These are phyloP conservation scores for Lichtheimia ornata DNA, from an alignment of 371 early-diverging fungal genomes.

Conservation along the genomic window DNA sequence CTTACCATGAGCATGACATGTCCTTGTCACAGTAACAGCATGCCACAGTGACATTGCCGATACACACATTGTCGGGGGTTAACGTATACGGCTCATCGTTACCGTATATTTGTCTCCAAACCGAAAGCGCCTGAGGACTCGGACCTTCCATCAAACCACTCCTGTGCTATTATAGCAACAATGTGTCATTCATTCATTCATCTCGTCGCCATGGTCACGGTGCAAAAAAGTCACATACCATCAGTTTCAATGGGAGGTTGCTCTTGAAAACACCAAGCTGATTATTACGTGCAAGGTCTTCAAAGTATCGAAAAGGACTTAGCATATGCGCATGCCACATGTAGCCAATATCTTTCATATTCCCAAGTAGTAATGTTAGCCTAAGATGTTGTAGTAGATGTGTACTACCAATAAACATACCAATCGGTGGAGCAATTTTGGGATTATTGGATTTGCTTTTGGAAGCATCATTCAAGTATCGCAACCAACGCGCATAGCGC, in stretches of 20 bases:
- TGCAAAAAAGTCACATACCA: conserved; percentile 2
- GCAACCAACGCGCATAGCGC: conserved; percentile 9
- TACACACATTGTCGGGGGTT: background rate
- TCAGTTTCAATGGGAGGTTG: background rate
- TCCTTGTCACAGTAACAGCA: background rate
- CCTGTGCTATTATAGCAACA: no score
- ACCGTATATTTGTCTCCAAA: background rate
- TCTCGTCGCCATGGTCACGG: no score
- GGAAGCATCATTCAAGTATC: background rate
- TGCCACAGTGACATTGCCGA: background rate
- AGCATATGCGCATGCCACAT: conserved; percentile 49
- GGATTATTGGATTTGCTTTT: background rate
- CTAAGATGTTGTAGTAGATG: no score
- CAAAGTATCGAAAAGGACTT: conserved; percentile 42
- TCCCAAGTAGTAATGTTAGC: background rate
- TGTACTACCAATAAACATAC: background rate
- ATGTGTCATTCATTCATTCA: no score
- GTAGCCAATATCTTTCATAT: conserved; percentile 32
- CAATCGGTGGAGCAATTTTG: conserved; percentile 5
- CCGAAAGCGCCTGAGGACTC: no score
- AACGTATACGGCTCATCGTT: conserved; percentile 3
- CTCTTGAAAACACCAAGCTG: background rate
- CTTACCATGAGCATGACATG: conserved; percentile 3
- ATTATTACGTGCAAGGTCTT: conserved; percentile 35
- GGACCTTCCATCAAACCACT: no score